These are phyloP conservation scores for Senna siamea DNA, from an alignment of 306 rosid genomes.

Conservation along the genomic window DNA sequence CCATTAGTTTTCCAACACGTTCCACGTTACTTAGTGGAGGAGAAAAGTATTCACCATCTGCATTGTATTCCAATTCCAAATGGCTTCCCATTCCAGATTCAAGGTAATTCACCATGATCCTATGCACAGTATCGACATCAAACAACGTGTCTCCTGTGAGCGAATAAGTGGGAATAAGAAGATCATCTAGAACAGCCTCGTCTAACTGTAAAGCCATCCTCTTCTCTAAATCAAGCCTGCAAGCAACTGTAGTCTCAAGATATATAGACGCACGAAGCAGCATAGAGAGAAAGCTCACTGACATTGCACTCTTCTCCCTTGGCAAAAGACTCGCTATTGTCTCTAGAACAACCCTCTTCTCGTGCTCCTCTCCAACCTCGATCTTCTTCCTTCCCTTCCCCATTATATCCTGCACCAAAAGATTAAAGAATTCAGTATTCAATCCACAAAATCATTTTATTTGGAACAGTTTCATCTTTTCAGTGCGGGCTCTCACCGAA, in stretches of 20 bases:
- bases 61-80: conserved; percentile 37
- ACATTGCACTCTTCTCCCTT: conserved; percentile 70
- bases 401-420: conserved; percentile 58
- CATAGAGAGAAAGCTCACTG: conserved; percentile 95
- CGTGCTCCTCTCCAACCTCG: conserved; percentile 76
- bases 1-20: conserved; percentile 81
- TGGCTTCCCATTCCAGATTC: conserved; percentile 56
- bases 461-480: background rate
- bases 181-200: conserved; percentile 85
- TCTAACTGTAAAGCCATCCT: conserved; percentile 77
- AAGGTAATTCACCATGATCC: conserved; percentile 68
- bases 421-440: conserved; percentile 5
- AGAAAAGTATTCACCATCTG: conserved; percentile 58
- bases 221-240: conserved; percentile 93
- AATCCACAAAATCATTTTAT: conserved; percentile 9
- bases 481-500: conserved; percentile 79
- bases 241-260: conserved; percentile 93
- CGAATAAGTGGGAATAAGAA: conserved; percentile 84
- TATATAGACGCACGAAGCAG: conserved; percentile 76
- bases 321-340: conserved; percentile 91
- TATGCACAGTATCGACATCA: conserved; percentile 84
- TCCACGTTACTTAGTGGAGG: conserved; percentile 61
- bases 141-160: conserved; percentile 81
- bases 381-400: conserved; percentile 88
- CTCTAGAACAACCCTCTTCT: conserved; percentile 88